Percentiles rank a stretch among this genome's conserved stretches.
These are phyloP conservation scores for Hippophae tibetana DNA, from an alignment of 306 rosid species.

Conservation along the genomic window DNA sequence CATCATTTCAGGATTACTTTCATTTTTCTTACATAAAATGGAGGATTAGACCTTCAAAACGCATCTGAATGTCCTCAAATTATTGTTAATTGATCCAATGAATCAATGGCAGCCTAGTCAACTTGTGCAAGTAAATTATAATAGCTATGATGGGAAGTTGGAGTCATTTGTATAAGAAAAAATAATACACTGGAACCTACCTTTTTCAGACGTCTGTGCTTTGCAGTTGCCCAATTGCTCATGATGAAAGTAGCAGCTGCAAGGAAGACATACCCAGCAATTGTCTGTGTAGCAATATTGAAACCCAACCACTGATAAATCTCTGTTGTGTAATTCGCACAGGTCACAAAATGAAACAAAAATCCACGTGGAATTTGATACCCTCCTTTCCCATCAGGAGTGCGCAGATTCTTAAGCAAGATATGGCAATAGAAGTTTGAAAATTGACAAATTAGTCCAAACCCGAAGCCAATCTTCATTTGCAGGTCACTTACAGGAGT, in stretches of 20 bases:
- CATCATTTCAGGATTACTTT: too few species aligned
- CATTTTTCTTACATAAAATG: too few species aligned
- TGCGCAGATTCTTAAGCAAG: constrained; percentile 65
- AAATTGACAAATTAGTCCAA: constrained; percentile 69
- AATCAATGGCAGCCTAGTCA: too few species aligned
- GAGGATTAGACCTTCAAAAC: too few species aligned
- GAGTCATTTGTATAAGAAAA: neutral
- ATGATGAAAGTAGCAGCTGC: constrained; percentile 72
- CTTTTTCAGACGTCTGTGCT: constrained; percentile 93
- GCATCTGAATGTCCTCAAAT: too few species aligned
- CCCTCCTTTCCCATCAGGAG: constrained; percentile 83
- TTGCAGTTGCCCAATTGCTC: constrained; percentile 95
- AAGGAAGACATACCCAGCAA: constrained; percentile 68
- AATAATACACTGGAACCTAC: constrained; percentile 26
- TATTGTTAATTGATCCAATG: too few species aligned
- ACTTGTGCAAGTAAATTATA: too few species aligned
- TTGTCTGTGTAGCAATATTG: constrained; percentile 86
- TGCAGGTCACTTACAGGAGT: constrained; percentile 78
- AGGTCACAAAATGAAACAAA: constrained; percentile 84
- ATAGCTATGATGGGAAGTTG: too few species aligned
- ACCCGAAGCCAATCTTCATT: constrained; percentile 82
- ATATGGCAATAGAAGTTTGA: constrained; percentile 77
- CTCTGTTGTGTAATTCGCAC: constrained; percentile 95
- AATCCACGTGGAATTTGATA: constrained; percentile 92
- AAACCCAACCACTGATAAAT: constrained; percentile 98